These are phyloP conservation scores for Puccinia coronata DNA, from an alignment of 1,284 basidiomycete species.

Conservation along the genomic window DNA sequence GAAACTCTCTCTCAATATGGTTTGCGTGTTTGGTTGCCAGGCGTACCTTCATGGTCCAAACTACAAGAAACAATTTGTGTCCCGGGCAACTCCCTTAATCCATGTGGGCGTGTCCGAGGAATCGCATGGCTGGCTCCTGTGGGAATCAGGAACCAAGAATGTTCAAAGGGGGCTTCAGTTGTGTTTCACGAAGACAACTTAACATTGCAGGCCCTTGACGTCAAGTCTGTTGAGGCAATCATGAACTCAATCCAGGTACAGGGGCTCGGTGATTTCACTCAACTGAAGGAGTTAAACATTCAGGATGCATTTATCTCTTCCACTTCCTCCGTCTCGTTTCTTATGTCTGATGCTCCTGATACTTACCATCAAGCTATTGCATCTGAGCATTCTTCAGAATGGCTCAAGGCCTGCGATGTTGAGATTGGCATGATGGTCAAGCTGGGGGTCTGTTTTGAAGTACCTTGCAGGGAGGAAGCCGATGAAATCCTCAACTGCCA, in stretches of 20 bases:
- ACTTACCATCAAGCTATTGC: too few species aligned
- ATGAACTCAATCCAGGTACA: not conserved
- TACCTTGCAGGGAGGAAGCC: not conserved
- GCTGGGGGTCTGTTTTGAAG: not conserved
- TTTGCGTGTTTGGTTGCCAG: not conserved
- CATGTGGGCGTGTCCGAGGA: constrained; percentile 2
- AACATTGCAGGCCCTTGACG: not conserved
- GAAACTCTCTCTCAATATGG: not conserved
- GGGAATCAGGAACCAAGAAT: not conserved
- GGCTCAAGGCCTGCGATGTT: not conserved
- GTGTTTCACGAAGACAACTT: not conserved
- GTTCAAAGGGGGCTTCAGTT: not conserved
- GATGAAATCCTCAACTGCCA: not conserved
- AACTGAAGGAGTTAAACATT: not conserved
- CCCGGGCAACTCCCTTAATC: not conserved
- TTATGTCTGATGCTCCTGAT: too few species aligned
- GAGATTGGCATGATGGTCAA: too few species aligned
- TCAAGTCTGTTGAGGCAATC: not conserved
- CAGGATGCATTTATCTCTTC: too few species aligned
- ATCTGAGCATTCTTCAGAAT: not conserved
- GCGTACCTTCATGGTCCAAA: not conserved
- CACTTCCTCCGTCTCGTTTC: too few species aligned
- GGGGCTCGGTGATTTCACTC: not conserved
- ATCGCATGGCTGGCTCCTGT: constrained; percentile 14
- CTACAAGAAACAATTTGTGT: not conserved